Evolutionary conservation across 2,329 filamentous ascomycete species (phyloP), one percentile per base, ranked within the genome.

Genomic region (Colletotrichum sp.): DNA sequence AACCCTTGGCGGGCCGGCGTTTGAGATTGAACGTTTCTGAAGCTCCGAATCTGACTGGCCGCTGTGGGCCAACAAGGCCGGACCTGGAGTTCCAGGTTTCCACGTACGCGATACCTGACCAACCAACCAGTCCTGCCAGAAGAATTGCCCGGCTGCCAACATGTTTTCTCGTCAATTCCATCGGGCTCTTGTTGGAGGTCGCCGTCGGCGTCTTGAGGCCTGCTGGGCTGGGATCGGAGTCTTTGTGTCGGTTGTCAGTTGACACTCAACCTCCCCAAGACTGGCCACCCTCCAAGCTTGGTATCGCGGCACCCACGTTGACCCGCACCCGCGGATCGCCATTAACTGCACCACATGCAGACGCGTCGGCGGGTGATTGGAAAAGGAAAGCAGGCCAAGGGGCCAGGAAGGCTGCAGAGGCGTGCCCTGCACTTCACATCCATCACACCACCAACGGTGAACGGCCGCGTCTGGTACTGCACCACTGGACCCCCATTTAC

Each of bases 1-100:
- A 63, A 26, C 21, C 57, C 64, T 73, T 73, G 73, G 64, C 70
- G 70, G 73, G 70, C 70, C 64, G 70, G 70, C 70, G 73, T 75
- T 75, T 75, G 64, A 73, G 70, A 68, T 75, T 73, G 70, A 75
- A 75, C 64, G 73, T 75, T 75, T 75, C 73, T 75, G 73, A 65
- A 59, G 64, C 70, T 60, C 64, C 73, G 70, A 75, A 75, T 48
- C 63, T 73, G 73, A 75, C 69, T 72, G 69, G 72, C 52, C 24
- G 68, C 21, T 48, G 15, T 60, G 61, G 52, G n/a, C 16, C 52
- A 61, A 34, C 64, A 39, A 61, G 30, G 24, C 69, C 55, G 36
- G 24, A 57, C 64, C 65, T 68, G 64, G 63, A 63, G 32, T 63
- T 57, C 57, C 63, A 59, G 26, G 70, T 65, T 64, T 59, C 64